Percentiles rank a stretch among this genome's conserved stretches.
Evolutionary conservation across 2,329 filamentous ascomycete genomes (phyloP).

Genomic region (Fusarium tupiense): DNA sequence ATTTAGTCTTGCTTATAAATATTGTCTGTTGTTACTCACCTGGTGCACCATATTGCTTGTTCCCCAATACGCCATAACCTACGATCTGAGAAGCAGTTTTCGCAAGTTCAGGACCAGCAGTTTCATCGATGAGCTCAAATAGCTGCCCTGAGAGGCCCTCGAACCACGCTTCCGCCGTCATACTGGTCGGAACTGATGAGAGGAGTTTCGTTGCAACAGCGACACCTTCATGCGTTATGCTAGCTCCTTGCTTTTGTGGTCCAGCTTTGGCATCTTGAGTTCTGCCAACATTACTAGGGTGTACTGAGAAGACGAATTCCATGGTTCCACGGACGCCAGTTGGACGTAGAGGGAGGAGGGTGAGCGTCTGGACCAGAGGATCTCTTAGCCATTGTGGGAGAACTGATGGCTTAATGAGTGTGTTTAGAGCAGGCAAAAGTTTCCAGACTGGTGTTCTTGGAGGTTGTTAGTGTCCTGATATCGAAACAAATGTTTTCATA

Average conservation of each 20-base stretch:
- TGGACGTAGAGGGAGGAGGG: slow-evolving; percentile 67
- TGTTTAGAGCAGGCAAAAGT: slow-evolving; percentile 70
- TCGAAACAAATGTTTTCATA: neutral
- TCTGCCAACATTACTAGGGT: slow-evolving; percentile 61
- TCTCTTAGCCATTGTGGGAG: slow-evolving; percentile 69
- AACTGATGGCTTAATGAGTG: slow-evolving; percentile 69
- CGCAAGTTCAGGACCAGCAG: slow-evolving; percentile 48
- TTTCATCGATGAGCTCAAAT: slow-evolving; percentile 68
- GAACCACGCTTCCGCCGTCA: slow-evolving; percentile 69
- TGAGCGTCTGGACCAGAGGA: slow-evolving; percentile 66
- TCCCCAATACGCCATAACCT: slow-evolving; percentile 71
- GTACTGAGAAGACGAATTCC: slow-evolving; percentile 77
- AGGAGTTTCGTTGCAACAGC: slow-evolving; percentile 70
- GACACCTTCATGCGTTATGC: slow-evolving; percentile 75
- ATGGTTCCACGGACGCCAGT: slow-evolving; percentile 74
- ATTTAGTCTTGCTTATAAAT: neutral
- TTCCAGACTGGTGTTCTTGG: slow-evolving; percentile 55
- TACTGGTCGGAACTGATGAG: slow-evolving; percentile 65
- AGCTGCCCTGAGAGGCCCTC: slow-evolving; percentile 69
- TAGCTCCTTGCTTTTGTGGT: slow-evolving; percentile 66
- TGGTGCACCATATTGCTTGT: slow-evolving; percentile 70
- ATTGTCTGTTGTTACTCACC: slow-evolving; percentile 49
- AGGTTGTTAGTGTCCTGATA: slow-evolving; percentile 6
- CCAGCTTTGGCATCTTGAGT: slow-evolving; percentile 50
- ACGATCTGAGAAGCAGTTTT: slow-evolving; percentile 52